These are phyloP conservation scores for Populus euphratica DNA, from an alignment of 345 rosid species.

Conservation along the genomic window DNA sequence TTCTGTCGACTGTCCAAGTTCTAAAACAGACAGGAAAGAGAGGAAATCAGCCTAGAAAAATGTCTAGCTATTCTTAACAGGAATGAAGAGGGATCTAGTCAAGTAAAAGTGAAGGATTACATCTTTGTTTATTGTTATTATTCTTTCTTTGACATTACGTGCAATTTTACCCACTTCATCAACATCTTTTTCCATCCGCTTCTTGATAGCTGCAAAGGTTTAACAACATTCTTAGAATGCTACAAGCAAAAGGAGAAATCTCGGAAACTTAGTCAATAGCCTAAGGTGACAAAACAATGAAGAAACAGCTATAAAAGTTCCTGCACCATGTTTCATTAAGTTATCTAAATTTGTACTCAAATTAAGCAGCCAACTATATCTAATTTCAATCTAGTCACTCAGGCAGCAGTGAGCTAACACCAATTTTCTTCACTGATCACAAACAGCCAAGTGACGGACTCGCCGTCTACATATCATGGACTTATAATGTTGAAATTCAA, in stretches of 20 bases:
- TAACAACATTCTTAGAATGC: neutral
- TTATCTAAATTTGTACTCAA: neutral
- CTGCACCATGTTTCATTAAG: neutral
- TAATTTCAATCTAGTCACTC: neutral
- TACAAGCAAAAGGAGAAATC: neutral
- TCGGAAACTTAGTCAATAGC: neutral
- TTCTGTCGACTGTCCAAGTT: conserved; percentile 81
- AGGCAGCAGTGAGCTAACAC: neutral
- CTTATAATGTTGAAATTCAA: neutral
- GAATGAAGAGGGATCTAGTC: neutral
- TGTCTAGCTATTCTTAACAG: neutral
- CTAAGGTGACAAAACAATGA: neutral
- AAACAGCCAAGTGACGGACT: too few relatives aligned
- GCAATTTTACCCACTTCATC: conserved; percentile 92
- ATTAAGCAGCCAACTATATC: neutral
- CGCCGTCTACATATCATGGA: neutral
- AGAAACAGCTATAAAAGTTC: neutral
- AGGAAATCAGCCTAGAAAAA: conserved; percentile 12
- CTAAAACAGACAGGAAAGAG: conserved; percentile 31
- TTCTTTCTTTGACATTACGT: conserved; percentile 62
- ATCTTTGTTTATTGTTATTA: conserved; percentile 76
- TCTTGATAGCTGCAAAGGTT: conserved; percentile 61
- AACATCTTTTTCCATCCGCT: conserved; percentile 88
- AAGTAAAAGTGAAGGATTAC: conserved; percentile 29
- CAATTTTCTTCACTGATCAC: neutral